Evolutionary conservation across 108 stramenopile species (phyloP).

Genomic region (Cylindrotheca fusiformis): DNA sequence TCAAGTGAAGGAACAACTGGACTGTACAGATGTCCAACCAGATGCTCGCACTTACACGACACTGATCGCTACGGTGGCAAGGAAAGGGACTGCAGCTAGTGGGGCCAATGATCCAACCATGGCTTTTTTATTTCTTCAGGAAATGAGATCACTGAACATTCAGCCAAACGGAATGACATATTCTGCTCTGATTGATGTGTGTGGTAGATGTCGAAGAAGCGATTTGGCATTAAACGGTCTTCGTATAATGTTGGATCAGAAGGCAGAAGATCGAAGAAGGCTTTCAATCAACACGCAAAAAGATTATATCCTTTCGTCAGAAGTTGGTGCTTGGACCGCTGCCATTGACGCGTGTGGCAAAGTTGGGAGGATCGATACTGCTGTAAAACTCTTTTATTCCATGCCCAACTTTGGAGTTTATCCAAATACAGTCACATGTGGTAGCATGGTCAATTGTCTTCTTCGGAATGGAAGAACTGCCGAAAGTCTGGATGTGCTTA

Average conservation of each 20-base stretch:
- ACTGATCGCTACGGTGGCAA: slow-evolving; percentile 80
- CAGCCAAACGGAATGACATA: slow-evolving; percentile 85
- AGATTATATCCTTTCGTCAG: slow-evolving; percentile 37
- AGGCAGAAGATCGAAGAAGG: slow-evolving; percentile 3
- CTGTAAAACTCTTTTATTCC: slow-evolving; percentile 61
- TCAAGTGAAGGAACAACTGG: slow-evolving; percentile 43
- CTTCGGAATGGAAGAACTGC: slow-evolving; percentile 49
- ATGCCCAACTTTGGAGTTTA: slow-evolving; percentile 73
- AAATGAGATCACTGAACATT: slow-evolving; percentile 62
- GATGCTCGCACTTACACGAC: slow-evolving; percentile 80
- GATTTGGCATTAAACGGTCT: slow-evolving; percentile 83
- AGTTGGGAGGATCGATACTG: slow-evolving; percentile 70
- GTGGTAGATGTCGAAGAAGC: slow-evolving; percentile 60
- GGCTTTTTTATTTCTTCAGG: slow-evolving; percentile 69
- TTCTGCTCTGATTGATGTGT: slow-evolving; percentile 84
- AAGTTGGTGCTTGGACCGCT: slow-evolving; percentile 89
- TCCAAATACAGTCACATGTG: slow-evolving; percentile 82
- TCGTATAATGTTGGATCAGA: slow-evolving; percentile 57
- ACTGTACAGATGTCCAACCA: slow-evolving; percentile 42
- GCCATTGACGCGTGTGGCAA: slow-evolving; percentile 90
- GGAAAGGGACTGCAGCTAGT: slow-evolving; percentile 32
- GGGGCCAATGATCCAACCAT: slow-evolving; percentile 65
- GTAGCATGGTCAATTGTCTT: slow-evolving; percentile 67
- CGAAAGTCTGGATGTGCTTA: slow-evolving; percentile 69
- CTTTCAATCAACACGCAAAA: slow-evolving; percentile 4